A percentile compares a stretch with the other conserved stretches of the same genome.
Evolutionary conservation across 345 rosid species (phyloP).

Genomic region (Orychophragmus violaceus): DNA sequence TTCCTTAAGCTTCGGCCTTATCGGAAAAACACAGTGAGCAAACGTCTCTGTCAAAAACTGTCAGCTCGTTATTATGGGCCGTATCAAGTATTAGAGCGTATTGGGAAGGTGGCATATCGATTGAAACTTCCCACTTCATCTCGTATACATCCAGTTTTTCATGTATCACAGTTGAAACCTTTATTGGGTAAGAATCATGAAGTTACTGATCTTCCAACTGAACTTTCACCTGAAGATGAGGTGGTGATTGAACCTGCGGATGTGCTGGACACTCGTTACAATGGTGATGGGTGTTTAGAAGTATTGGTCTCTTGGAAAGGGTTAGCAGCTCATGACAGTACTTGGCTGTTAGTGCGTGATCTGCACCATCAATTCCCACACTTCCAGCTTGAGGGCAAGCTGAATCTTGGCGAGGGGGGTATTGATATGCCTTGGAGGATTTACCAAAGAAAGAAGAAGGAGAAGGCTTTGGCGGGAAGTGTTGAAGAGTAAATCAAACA

Average conservation of each 20-base stretch:
- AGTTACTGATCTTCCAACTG: background rate
- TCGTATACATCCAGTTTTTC: background rate
- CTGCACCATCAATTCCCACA: background rate
- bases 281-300: background rate
- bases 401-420: background rate
- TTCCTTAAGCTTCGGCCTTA: background rate
- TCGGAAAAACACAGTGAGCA: too few species aligned
- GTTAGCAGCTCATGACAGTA: background rate
- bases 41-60: background rate
- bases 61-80: background rate
- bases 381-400: background rate
- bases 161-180: background rate
- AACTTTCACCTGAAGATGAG: background rate
- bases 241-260: background rate
- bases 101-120: background rate
- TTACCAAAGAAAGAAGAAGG: too few species aligned
- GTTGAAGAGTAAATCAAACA: too few species aligned
- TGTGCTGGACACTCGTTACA: background rate
- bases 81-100: background rate
- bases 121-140: background rate
- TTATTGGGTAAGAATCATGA: background rate
- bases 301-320: background rate
- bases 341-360: background rate
- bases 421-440: background rate
- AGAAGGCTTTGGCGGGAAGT: too few species aligned